Conservation (phyloP, 371 early-diverging fungal genomes). For the Zychaea mexicana region DNA sequence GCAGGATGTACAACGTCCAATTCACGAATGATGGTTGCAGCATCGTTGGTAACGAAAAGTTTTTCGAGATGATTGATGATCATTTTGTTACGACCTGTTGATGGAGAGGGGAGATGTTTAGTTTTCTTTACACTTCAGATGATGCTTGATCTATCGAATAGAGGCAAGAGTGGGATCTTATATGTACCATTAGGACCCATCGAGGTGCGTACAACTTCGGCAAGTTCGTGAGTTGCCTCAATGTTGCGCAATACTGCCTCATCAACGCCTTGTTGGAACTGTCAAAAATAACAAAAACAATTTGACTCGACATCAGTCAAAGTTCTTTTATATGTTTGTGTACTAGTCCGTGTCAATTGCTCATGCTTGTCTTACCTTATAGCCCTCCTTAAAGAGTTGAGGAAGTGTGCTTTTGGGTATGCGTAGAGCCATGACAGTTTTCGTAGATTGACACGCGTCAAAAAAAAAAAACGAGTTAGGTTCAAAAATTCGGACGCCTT, state of each 20-base stretch:
- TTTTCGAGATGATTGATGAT: slow-evolving; percentile 98
- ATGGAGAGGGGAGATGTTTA: too few relatives aligned
- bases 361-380: slow-evolving; percentile 67
- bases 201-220: slow-evolving; percentile 91
- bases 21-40: slow-evolving; percentile 98
- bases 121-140: neutral
- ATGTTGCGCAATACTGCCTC: slow-evolving; percentile 96
- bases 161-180: neutral
- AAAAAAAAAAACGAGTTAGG: neutral
- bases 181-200: slow-evolving; percentile 94
- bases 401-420: slow-evolving; percentile 88
- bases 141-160: neutral
- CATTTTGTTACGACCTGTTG: slow-evolving; percentile 98
- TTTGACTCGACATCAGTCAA: neutral
- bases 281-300: slow-evolving; percentile 7
- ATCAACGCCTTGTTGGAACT: slow-evolving; percentile 95
- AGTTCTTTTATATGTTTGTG: neutral
- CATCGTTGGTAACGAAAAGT: slow-evolving; percentile 99
- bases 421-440: slow-evolving; percentile 84
- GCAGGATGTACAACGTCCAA: slow-evolving; percentile 99
- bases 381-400: slow-evolving; percentile 96
- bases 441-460: slow-evolving; percentile 23
- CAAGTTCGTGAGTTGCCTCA: slow-evolving; percentile 89
- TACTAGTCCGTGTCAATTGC: neutral
- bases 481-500: neutral